Evolutionary conservation across 2,329 filamentous ascomycete species (phyloP).

Genomic region (Gaeumannomyces tritici): DNA sequence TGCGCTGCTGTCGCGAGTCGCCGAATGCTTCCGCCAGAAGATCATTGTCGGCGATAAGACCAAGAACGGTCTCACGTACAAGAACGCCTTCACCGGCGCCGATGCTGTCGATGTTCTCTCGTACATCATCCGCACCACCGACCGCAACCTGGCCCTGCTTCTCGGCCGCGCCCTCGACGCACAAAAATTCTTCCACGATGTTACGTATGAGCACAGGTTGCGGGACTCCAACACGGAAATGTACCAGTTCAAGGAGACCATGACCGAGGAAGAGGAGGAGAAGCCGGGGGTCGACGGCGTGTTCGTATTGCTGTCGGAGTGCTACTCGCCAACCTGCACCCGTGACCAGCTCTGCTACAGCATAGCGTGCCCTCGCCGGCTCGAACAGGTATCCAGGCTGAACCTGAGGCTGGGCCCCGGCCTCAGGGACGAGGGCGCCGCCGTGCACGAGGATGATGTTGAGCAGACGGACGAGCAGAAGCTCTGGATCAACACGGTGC

Average conservation of each 20-base stretch:
- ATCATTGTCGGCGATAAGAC: conserved; percentile 79
- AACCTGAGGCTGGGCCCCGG: conserved; percentile 91
- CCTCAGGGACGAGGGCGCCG: conserved; percentile 54
- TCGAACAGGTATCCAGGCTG: conserved; percentile 89
- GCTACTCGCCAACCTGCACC: conserved; percentile 95
- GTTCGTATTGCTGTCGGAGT: conserved; percentile 91
- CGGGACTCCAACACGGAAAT: conserved; percentile 91
- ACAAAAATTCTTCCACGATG: conserved; percentile 98
- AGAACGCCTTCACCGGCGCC: conserved; percentile 90
- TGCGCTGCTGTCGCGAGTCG: conserved; percentile 84
- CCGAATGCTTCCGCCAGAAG: conserved; percentile 83
- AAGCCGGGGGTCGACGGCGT: conserved; percentile 77
- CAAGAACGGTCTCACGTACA: conserved; percentile 96
- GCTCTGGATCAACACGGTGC: conserved; percentile 97
- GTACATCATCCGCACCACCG: conserved; percentile 94
- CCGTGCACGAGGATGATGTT: conserved; percentile 65
- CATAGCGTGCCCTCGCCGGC: conserved; percentile 84
- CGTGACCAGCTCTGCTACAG: conserved; percentile 94
- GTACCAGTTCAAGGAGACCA: conserved; percentile 90
- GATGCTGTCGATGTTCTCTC: conserved; percentile 93
- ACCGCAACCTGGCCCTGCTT: conserved; percentile 85
- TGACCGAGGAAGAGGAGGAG: conserved; percentile 80
- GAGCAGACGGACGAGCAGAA: conserved; percentile 93
- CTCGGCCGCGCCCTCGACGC: conserved; percentile 88
- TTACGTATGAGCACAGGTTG: conserved; percentile 91